Evolutionary conservation across 345 rosid genomes (phyloP).

Genomic region (Salix purpurea): DNA sequence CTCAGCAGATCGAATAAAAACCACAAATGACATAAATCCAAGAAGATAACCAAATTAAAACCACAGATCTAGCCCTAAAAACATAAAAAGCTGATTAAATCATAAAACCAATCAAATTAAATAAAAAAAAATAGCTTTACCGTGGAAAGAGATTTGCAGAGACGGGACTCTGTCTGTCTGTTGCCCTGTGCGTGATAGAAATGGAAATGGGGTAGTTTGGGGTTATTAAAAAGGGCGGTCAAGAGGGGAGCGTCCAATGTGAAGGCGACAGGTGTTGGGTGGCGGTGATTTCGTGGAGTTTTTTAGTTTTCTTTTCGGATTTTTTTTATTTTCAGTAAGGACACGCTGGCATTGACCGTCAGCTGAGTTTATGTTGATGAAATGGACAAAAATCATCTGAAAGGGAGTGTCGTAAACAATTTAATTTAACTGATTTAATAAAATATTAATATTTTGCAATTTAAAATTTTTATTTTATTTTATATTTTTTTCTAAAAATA

Average conservation of each 20-base stretch:
- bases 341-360: slow-evolving; percentile 42
- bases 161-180: not conserved
- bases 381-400: no score
- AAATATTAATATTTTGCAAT: no score
- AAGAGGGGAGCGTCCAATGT: slow-evolving; percentile 29
- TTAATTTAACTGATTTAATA: no score
- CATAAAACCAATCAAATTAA: no score
- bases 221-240: not conserved
- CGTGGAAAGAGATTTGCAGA: not conserved
- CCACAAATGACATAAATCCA: not conserved
- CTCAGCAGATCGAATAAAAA: slow-evolving; percentile 20
- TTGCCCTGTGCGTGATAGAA: not conserved
- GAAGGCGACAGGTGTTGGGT: slow-evolving; percentile 26
- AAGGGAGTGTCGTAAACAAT: not conserved
- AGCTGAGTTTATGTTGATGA: not conserved
- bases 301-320: not conserved
- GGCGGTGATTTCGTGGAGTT: slow-evolving; percentile 26
- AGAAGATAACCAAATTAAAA: not conserved
- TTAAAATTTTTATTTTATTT: no score
- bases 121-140: not conserved
- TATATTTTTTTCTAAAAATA: no score
- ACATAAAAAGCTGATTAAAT: not conserved
- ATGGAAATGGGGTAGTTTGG: not conserved
- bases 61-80: slow-evolving; percentile 19
- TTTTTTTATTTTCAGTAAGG: not conserved